These are phyloP conservation scores for Plasmodium vinckei DNA, from an alignment of 169 alveolate genomes.

Conservation along the genomic window DNA sequence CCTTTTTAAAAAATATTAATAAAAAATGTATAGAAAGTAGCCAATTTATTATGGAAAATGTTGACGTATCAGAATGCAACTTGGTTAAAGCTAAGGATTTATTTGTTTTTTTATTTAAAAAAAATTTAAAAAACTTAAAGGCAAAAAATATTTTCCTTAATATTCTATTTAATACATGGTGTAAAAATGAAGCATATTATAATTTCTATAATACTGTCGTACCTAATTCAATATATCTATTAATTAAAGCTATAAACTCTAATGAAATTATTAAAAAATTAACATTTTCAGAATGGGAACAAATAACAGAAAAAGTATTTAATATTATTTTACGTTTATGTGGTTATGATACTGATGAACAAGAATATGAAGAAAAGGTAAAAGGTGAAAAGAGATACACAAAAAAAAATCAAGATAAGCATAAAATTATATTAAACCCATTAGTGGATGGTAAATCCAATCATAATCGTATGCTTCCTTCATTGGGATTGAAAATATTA, in stretches of 20 bases:
- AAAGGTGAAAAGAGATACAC: not conserved
- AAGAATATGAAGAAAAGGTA: not conserved
- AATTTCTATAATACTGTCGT: constrained; percentile 26
- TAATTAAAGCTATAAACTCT: constrained; percentile 51
- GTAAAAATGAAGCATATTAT: constrained; percentile 54
- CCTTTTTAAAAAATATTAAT: constrained; percentile 37
- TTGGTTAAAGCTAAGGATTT: constrained; percentile 43
- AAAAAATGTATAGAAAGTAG: constrained; percentile 59
- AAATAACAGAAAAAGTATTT: constrained; percentile 42
- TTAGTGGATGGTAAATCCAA: not conserved
- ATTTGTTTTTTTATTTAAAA: constrained; percentile 43
- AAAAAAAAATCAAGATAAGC: not conserved
- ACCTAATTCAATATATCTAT: constrained; percentile 59
- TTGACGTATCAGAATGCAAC: not conserved
- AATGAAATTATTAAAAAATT: constrained; percentile 20
- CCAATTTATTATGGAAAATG: constrained; percentile 52
- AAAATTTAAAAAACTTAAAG: constrained; percentile 36
- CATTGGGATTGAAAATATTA: constrained; percentile 43
- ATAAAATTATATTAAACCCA: not conserved
- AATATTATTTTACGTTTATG: constrained; percentile 63
- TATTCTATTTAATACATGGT: constrained; percentile 54
- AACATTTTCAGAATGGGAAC: constrained; percentile 27
- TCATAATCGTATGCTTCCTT: not conserved
- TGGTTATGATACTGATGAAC: constrained; percentile 13
- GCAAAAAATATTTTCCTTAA: constrained; percentile 32